A percentile compares a stretch with the other conserved stretches of the same genome.
Conservation (phyloP, 108 stramenopile species). For the Discostella pseudostelligera region DNA sequence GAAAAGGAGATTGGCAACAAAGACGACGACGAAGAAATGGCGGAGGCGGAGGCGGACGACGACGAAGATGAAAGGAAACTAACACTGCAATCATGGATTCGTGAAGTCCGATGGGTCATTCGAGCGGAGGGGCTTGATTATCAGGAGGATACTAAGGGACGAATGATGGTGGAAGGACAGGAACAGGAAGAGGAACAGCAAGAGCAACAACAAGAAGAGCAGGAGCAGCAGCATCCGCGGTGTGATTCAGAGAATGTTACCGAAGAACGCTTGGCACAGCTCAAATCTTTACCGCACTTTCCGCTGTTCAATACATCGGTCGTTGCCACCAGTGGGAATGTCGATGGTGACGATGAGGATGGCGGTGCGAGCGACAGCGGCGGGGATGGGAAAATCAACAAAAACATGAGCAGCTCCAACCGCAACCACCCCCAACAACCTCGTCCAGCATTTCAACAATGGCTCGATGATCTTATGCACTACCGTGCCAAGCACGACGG, state of each 20-base stretch:
- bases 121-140: background rate
- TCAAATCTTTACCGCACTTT: background rate
- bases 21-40: background rate
- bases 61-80: background rate
- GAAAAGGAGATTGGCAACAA: background rate
- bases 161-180: no score
- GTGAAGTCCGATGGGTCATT: background rate
- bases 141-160: no score
- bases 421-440: background rate
- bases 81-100: background rate
- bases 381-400: background rate
- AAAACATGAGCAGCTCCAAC: background rate
- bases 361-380: no score
- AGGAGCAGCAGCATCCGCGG: background rate
- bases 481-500: slow-evolving; percentile 26
- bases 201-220: no score
- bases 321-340: background rate
- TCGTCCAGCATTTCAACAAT: slow-evolving; percentile 16
- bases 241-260: slow-evolving; percentile 2
- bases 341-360: background rate
- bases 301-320: background rate
- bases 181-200: no score
- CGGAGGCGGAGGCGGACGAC: background rate
- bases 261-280: background rate
- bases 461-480: slow-evolving; percentile 34